Conservation (phyloP, 176 grass and related monocot species). For the Avena sativa region DNA sequence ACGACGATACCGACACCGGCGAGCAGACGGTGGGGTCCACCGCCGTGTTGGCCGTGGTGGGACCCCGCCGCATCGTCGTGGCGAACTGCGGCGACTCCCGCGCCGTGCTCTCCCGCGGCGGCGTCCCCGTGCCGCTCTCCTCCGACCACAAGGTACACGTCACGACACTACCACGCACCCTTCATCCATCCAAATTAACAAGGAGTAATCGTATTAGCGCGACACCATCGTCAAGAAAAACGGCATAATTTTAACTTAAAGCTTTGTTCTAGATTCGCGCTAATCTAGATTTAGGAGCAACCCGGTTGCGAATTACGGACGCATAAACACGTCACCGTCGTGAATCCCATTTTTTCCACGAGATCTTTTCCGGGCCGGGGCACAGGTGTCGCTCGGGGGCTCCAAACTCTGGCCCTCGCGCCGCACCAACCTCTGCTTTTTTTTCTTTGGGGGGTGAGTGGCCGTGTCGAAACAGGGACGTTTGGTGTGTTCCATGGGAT, state of each 20-base stretch:
- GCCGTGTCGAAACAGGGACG: constrained; percentile 34
- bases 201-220: no score
- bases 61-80: constrained; percentile 58
- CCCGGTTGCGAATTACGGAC: constrained; percentile 20
- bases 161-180: neutral
- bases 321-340: constrained; percentile 35
- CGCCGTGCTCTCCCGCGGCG: constrained; percentile 69
- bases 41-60: constrained; percentile 59
- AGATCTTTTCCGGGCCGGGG: neutral
- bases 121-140: constrained; percentile 72
- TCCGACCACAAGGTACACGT: constrained; percentile 73
- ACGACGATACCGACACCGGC: neutral
- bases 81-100: constrained; percentile 85
- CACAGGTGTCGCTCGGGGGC: constrained; percentile 43
- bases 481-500: neutral
- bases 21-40: constrained; percentile 57
- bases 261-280: constrained; percentile 8
- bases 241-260: neutral
- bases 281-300: constrained; percentile 10
- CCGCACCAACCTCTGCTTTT: constrained; percentile 24
- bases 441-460: neutral
- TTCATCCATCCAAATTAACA: neutral
- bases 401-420: neutral
- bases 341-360: constrained; percentile 15
- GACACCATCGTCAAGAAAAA: neutral